These are phyloP conservation scores for Xylaria multiplex DNA, from an alignment of 2,329 filamentous ascomycete species.

Conservation along the genomic window DNA sequence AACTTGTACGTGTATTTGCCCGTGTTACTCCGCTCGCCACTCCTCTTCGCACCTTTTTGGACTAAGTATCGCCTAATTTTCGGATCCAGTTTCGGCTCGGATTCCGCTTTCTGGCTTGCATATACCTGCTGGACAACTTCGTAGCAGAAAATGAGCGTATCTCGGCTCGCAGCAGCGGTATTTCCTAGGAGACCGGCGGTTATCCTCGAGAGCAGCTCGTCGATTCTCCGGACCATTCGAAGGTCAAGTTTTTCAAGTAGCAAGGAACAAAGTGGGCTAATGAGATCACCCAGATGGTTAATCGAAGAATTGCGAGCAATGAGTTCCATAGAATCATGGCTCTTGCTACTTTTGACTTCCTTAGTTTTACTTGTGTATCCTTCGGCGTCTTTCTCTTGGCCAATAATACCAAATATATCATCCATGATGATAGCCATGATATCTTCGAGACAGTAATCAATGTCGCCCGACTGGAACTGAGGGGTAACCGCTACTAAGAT, in stretches of 20 bases:
- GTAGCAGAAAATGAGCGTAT: conserved; percentile 93
- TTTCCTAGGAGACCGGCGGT: conserved; percentile 86
- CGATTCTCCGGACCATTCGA: conserved; percentile 86
- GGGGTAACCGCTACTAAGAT: conserved; percentile 82
- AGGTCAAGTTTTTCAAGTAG: conserved; percentile 86
- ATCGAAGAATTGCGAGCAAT: conserved; percentile 85
- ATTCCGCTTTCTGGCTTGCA: conserved; percentile 65
- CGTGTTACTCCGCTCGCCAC: conserved; percentile 74
- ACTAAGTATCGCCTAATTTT: conserved; percentile 79
- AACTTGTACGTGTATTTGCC: conserved; percentile 89
- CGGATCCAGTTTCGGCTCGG: conserved; percentile 67
- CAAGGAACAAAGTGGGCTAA: conserved; percentile 80
- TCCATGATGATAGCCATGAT: conserved; percentile 93
- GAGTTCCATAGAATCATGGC: conserved; percentile 96
- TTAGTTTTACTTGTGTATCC: conserved; percentile 96
- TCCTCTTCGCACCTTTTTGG: conserved; percentile 80
- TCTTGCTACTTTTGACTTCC: conserved; percentile 98
- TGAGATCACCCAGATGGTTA: conserved; percentile 75
- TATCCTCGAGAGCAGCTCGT: conserved; percentile 85
- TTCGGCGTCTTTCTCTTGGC: conserved; percentile 96
- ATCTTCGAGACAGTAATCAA: conserved; percentile 85
- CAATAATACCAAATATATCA: conserved; percentile 91
- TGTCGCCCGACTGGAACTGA: conserved; percentile 78
- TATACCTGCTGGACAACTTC: conserved; percentile 92
- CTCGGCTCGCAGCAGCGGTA: conserved; percentile 77